Evolutionary conservation across 495 filamentous ascomycete genomes (phyloP).

Genomic region (Penicillium antarcticum): DNA sequence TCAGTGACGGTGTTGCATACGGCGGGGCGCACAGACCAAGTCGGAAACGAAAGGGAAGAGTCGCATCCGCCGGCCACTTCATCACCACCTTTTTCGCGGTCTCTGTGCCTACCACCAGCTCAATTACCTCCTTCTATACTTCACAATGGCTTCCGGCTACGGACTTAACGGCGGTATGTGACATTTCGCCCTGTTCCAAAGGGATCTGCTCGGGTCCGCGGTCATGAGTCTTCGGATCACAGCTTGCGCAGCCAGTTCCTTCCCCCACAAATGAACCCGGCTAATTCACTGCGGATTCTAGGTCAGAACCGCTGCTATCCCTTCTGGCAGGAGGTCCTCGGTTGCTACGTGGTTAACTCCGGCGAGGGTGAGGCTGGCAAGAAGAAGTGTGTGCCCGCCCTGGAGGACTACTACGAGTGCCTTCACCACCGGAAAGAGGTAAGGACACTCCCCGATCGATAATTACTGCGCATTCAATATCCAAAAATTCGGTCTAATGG

Average conservation of each 20-base stretch:
- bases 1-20: conserved; percentile 25
- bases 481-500: not conserved
- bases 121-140: conserved; percentile 17
- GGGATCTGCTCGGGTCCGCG: conserved; percentile 7
- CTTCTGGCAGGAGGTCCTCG: conserved; percentile 95
- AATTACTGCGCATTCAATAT: not conserved
- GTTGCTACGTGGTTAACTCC: conserved; percentile 85
- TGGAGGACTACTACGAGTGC: conserved; percentile 98
- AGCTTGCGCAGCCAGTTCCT: conserved; percentile 17
- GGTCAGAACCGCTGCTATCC: conserved; percentile 91
- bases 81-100: conserved; percentile 20
- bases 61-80: conserved; percentile 32
- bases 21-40: conserved; percentile 39
- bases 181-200: conserved; percentile 1
- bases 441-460: conserved; percentile 20
- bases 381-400: conserved; percentile 81
- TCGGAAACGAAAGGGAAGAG: conserved; percentile 37
- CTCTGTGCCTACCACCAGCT: conserved; percentile 22
- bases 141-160: conserved; percentile 76
- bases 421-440: conserved; percentile 98
- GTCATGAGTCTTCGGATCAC: conserved; percentile 9
- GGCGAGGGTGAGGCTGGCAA: conserved; percentile 72
- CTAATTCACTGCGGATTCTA: conserved; percentile 40
- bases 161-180: conserved; percentile 74
- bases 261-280: conserved; percentile 16